phyloP scores from a whole-genome alignment of 192 early-diverging fungal species.

The Geosiphon pyriformis region DNA sequence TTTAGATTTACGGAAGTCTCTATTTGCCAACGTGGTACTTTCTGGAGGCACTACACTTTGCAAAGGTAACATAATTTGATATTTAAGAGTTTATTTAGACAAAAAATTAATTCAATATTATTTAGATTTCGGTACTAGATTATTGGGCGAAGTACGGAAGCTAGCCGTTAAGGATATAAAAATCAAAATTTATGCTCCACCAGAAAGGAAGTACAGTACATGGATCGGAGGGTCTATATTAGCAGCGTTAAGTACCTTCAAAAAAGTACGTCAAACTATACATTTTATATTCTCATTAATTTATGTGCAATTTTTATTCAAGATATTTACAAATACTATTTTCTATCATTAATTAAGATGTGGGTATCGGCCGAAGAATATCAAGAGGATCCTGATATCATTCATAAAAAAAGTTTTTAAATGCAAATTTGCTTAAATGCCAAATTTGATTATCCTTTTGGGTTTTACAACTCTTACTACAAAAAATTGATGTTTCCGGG shows the following conservation, averaged over 20 bases:
- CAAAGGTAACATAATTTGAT: conserved; percentile 43
- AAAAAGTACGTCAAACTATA: conserved; percentile 53
- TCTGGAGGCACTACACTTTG: conserved; percentile 96
- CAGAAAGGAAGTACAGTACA: conserved; percentile 96
- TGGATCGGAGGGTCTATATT: conserved; percentile 98
- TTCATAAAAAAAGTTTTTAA: conserved; percentile 75
- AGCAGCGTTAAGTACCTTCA: conserved; percentile 95
- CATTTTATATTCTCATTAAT: neutral
- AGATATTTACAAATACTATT: neutral
- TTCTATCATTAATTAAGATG: conserved; percentile 54
- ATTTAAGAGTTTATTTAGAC: neutral
- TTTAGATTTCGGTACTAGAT: conserved; percentile 85
- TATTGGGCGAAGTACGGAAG: conserved; percentile 86
- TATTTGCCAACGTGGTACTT: conserved; percentile 88
- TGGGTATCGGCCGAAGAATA: conserved; percentile 98
- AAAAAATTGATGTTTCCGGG: too few species aligned
- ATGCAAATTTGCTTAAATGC: too few species aligned
- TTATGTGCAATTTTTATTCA: neutral
- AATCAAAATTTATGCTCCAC: conserved; percentile 96
- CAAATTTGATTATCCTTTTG: too few species aligned
- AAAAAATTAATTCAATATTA: neutral
- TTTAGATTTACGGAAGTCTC: conserved; percentile 84
- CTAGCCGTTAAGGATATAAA: conserved; percentile 90
- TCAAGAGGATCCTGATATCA: conserved; percentile 93
- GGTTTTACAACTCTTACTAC: too few species aligned